These are phyloP conservation scores for Globisporangium uncinulatum DNA, from an alignment of 352 stramenopile genomes.

Conservation along the genomic window DNA sequence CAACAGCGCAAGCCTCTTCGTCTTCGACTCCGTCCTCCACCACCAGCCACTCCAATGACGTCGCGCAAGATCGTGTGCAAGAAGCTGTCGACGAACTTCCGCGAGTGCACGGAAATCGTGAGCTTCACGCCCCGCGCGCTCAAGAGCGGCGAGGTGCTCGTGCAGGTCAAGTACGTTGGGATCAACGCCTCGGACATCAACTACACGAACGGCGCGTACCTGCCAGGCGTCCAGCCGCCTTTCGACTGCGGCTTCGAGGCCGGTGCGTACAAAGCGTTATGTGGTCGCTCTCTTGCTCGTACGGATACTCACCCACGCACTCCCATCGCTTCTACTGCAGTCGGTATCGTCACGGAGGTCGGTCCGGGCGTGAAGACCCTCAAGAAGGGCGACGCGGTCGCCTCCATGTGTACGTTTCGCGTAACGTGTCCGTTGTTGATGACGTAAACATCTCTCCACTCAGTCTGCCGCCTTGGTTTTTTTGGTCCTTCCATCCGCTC, in stretches of 20 bases:
- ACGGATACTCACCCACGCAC: too few species aligned
- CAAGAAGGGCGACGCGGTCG: conserved; percentile 35
- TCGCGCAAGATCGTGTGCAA: conserved; percentile 76
- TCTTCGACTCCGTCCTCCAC: not conserved
- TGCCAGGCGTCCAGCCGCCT: conserved; percentile 34
- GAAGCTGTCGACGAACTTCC: conserved; percentile 79
- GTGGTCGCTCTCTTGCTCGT: too few species aligned
- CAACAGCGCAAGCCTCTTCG: not conserved
- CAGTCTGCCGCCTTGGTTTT: not conserved
- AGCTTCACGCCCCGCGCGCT: conserved; percentile 32
- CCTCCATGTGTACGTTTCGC: conserved; percentile 28
- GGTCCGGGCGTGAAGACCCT: conserved; percentile 27
- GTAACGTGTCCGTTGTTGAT: not conserved
- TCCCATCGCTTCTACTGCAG: too few species aligned
- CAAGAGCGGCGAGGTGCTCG: conserved; percentile 41
- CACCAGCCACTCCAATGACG: conserved; percentile 26
- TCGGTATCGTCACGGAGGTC: conserved; percentile 28
- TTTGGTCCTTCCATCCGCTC: too few species aligned
- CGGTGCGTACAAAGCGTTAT: conserved; percentile 4
- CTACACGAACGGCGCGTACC: conserved; percentile 49
- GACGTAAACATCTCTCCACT: not conserved
- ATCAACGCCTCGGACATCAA: conserved; percentile 56
- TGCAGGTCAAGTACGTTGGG: conserved; percentile 33
- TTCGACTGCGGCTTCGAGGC: conserved; percentile 55
- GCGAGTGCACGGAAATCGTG: conserved; percentile 66